These are phyloP conservation scores for Orbilia quercus DNA, from an alignment of 2,329 filamentous ascomycete species.

Conservation along the genomic window DNA sequence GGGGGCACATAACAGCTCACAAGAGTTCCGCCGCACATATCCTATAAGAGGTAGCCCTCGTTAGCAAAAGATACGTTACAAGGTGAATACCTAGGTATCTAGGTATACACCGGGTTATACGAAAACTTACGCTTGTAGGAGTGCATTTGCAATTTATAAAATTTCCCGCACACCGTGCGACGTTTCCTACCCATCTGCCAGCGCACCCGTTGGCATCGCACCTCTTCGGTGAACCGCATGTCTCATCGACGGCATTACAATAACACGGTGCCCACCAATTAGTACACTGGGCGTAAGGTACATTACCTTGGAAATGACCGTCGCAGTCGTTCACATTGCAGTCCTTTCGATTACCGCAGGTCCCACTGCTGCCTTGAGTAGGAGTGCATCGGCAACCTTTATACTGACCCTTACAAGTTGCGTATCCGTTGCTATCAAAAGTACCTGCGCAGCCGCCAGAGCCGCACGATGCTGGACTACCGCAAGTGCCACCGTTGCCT, in stretches of 20 bases:
- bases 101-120: background rate
- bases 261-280: conserved; percentile 17
- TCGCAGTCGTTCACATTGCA: conserved; percentile 18
- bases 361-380: conserved; percentile 12
- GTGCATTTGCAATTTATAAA: conserved; percentile 25
- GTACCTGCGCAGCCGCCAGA: conserved; percentile 11
- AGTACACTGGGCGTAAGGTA: conserved; percentile 22
- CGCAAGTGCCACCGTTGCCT: conserved; percentile 8
- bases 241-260: conserved; percentile 29
- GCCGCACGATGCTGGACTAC: background rate
- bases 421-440: conserved; percentile 22
- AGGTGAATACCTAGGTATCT: background rate
- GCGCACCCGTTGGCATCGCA: conserved; percentile 26
- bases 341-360: background rate
- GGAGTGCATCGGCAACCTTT: conserved; percentile 24
- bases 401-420: conserved; percentile 12
- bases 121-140: conserved; percentile 7
- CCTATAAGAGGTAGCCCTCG: background rate
- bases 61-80: no score
- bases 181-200: conserved; percentile 24
- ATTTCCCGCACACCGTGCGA: conserved; percentile 26
- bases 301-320: conserved; percentile 20
- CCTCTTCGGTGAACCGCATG: conserved; percentile 19
- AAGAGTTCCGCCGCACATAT: background rate
- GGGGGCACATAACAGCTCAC: background rate